A percentile compares a stretch with the other conserved stretches of the same genome.
Evolutionary conservation across 2,329 filamentous ascomycete species (phyloP).

Genomic region (Ceratocystis smalleyi): DNA sequence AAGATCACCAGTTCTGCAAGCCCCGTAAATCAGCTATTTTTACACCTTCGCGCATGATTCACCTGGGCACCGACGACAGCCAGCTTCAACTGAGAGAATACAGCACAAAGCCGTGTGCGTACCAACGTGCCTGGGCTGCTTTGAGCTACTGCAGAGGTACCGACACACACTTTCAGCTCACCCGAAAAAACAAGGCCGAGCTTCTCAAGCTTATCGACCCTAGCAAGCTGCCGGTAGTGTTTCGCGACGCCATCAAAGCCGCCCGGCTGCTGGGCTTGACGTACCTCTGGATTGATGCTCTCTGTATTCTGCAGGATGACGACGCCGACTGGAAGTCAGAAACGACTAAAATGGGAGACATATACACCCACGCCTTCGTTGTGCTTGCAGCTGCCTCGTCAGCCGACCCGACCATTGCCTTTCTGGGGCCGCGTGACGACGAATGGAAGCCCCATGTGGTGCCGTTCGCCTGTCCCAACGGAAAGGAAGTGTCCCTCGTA

Average conservation of each 20-base stretch:
- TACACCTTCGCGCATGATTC: conserved; percentile 12
- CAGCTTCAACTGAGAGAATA: conserved; percentile 13
- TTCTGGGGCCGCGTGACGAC: conserved; percentile 11
- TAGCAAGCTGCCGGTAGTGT: conserved; percentile 18
- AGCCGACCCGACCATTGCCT: conserved; percentile 3
- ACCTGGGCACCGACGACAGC: conserved; percentile 7
- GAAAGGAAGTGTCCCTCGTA: conserved; percentile 3
- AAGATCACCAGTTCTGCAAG: conserved; percentile 14
- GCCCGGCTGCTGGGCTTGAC: conserved; percentile 19
- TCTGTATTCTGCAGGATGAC: conserved; percentile 23
- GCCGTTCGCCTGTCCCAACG: not conserved
- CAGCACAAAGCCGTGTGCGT: conserved; percentile 6
- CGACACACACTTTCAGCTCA: conserved; percentile 7
- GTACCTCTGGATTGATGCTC: conserved; percentile 25
- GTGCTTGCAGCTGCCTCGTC: conserved; percentile 17
- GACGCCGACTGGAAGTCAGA: conserved; percentile 17
- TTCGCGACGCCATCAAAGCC: conserved; percentile 22
- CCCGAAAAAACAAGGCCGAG: conserved; percentile 8
- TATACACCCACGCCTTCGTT: conserved; percentile 18
- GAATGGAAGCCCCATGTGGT: conserved; percentile 13
- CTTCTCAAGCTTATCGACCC: conserved; percentile 11
- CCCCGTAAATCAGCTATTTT: conserved; percentile 7
- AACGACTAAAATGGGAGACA: conserved; percentile 17
- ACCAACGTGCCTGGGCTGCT: conserved; percentile 15
- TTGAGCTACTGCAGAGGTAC: conserved; percentile 17